Conservation (phyloP, 2,329 filamentous ascomycete genomes). For the Exophiala mesophila region DNA sequence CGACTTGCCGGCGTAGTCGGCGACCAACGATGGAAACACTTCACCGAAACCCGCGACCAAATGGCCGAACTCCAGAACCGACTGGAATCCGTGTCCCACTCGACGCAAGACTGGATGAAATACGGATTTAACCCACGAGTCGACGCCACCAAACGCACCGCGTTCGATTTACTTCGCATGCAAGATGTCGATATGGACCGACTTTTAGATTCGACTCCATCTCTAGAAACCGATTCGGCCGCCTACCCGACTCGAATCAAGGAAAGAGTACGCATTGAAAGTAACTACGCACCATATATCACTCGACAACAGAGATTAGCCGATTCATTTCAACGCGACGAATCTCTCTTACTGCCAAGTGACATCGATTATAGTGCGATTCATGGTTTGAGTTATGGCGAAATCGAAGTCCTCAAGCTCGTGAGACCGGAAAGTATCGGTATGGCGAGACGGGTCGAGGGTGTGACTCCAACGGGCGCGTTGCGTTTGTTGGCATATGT, state of each 20-base stretch:
- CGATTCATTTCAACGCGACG: conserved; percentile 67
- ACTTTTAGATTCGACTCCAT: conserved; percentile 45
- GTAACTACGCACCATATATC: conserved; percentile 82
- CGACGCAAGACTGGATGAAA: conserved; percentile 61
- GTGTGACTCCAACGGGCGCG: conserved; percentile 49
- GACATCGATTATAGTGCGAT: conserved; percentile 73
- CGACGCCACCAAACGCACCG: conserved; percentile 64
- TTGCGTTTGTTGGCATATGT: conserved; percentile 41
- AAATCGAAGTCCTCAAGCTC: conserved; percentile 64
- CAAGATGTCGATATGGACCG: conserved; percentile 52
- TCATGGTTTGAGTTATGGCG: conserved; percentile 71
- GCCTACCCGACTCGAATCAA: conserved; percentile 57
- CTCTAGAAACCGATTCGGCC: conserved; percentile 30
- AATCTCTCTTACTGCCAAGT: conserved; percentile 64
- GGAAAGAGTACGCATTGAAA: conserved; percentile 72
- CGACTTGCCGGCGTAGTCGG: conserved; percentile 70
- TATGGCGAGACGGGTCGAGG: conserved; percentile 83
- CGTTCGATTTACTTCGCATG: conserved; percentile 73
- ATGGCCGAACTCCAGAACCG: conserved; percentile 61
- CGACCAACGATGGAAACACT: conserved; percentile 71
- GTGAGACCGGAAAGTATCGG: conserved; percentile 79
- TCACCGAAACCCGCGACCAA: conserved; percentile 59
- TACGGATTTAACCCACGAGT: conserved; percentile 65
- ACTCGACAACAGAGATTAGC: conserved; percentile 64
- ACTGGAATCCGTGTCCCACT: conserved; percentile 56